These are phyloP conservation scores for Debaryomyces castellii DNA, from an alignment of 805 yeast species.

Conservation along the genomic window DNA sequence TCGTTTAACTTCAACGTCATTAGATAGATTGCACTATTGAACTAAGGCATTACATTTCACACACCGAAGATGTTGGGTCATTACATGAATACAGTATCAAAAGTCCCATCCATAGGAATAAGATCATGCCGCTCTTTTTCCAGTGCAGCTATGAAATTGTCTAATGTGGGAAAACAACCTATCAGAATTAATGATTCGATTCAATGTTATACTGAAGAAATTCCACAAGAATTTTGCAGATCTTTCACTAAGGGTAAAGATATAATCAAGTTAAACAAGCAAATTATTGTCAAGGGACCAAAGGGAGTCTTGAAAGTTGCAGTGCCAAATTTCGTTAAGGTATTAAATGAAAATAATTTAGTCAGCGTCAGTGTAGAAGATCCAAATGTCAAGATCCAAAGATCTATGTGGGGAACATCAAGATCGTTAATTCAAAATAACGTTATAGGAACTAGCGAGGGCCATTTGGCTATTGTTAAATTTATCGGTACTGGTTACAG, in stretches of 20 bases:
- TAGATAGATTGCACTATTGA: neutral
- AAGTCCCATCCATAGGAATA: constrained; percentile 3
- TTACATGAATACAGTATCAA: neutral
- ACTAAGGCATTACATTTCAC: neutral
- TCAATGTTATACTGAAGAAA: constrained; percentile 42
- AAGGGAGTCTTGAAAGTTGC: constrained; percentile 63
- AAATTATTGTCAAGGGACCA: constrained; percentile 71
- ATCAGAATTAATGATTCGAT: constrained; percentile 67
- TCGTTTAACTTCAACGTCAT: neutral
- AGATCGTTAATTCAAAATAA: constrained; percentile 77
- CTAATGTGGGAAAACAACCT: constrained; percentile 83
- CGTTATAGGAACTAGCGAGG: constrained; percentile 87
- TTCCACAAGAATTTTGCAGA: constrained; percentile 54
- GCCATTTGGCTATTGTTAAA: constrained; percentile 82
- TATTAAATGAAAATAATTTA: constrained; percentile 39
- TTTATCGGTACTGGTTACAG: constrained; percentile 98
- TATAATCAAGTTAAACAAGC: constrained; percentile 54
- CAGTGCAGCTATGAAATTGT: constrained; percentile 20
- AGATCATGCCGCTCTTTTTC: constrained; percentile 14
- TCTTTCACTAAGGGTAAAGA: constrained; percentile 67
- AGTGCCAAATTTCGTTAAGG: constrained; percentile 68
- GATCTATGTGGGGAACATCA: constrained; percentile 93
- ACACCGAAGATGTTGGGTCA: neutral
- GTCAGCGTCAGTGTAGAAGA: constrained; percentile 59
- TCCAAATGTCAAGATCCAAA: constrained; percentile 61